phyloP scores from a whole-genome alignment of 2,329 filamentous ascomycete genomes.

The Epichloe amarillans region DNA sequence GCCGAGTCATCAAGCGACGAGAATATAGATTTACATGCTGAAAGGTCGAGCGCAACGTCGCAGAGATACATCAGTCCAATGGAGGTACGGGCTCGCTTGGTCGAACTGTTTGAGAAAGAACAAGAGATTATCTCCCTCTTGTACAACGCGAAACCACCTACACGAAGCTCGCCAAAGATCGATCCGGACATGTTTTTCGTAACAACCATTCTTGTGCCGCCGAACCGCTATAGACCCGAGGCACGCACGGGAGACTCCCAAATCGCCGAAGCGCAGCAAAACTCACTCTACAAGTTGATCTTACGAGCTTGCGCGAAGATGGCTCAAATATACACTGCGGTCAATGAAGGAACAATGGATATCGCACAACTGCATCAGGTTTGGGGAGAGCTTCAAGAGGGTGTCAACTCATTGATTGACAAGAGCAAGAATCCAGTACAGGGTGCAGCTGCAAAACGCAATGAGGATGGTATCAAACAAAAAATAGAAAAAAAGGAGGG shows the following conservation, averaged over 20 bases:
- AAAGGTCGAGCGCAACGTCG: constrained; percentile 13
- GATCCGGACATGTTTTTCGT: constrained; percentile 90
- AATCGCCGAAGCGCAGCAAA: constrained; percentile 80
- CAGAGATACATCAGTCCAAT: constrained; percentile 72
- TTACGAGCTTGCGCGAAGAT: constrained; percentile 62
- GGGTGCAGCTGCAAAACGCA: constrained; percentile 61
- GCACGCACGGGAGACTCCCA: constrained; percentile 67
- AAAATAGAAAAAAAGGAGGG: constrained; percentile 96
- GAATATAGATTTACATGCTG: constrained; percentile 34
- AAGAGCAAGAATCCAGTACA: constrained; percentile 73
- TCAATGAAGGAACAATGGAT: constrained; percentile 32
- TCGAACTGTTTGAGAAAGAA: constrained; percentile 75
- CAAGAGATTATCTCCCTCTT: constrained; percentile 72
- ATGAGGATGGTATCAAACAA: constrained; percentile 94
- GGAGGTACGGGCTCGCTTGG: constrained; percentile 69
- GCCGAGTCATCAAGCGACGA: constrained; percentile 13
- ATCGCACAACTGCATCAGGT: constrained; percentile 69
- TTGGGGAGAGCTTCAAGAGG: constrained; percentile 74
- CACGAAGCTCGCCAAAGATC: constrained; percentile 43
- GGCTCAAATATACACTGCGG: constrained; percentile 46
- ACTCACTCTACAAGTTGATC: constrained; percentile 75
- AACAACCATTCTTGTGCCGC: constrained; percentile 72
- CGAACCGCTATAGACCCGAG: constrained; percentile 83
- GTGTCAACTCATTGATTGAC: constrained; percentile 87
- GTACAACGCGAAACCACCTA: constrained; percentile 60